Base-by-base conservation (phyloP, 768 basidiomycete genomes). In the Lactarius trivialis region DNA sequence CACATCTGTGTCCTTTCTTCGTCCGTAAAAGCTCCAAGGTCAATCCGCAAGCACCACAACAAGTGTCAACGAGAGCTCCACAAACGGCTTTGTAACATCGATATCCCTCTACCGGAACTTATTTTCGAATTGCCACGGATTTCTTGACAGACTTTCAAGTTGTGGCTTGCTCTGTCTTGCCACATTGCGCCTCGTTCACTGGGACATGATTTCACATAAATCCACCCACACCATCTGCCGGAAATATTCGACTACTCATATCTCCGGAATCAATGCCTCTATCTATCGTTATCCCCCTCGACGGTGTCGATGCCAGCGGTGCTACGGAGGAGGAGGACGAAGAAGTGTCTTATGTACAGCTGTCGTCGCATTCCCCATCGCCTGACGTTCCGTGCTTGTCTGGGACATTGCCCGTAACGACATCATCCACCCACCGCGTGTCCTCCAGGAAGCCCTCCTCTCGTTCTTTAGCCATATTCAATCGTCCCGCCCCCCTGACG, bases 401-500 rank as follows among this genome's bases (percentile, higher is more conserved):
- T 4, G n/a, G 37, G 41, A 21, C 24, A 53, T 58, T 56, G n/a
- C 49, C 58, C 32, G 33, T 28, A 14, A 56, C 57, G 26, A 33
- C 37, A 4, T 41, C 37, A 26, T 21, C 58, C 12, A 17, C 33
- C 4, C 2, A 5, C 2, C 58, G 4, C 12, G 24, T 26, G 14
- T 59, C 63, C 17, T 60, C 58, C 43, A 55, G 58, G 33, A 64
- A 51, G 14, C 26, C 48, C 1, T 64, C 58, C 54, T 55, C 58
- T 8, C 19, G 48, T 30, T 64, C 63, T 26, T 51, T 55, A 30
- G 52, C 63, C 9, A 56, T 64, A 60, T 64, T 55, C 26, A 60
- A 39, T 7, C 63, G 54, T 14, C 45, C 36, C 28, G 33, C 54
- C 6, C 33, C 34, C 19, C 28, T 12, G 3, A 26, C 54, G 0